Base-by-base conservation (phyloP, 768 basidiomycete genomes). In the Tephrocybe sp. region DNA sequence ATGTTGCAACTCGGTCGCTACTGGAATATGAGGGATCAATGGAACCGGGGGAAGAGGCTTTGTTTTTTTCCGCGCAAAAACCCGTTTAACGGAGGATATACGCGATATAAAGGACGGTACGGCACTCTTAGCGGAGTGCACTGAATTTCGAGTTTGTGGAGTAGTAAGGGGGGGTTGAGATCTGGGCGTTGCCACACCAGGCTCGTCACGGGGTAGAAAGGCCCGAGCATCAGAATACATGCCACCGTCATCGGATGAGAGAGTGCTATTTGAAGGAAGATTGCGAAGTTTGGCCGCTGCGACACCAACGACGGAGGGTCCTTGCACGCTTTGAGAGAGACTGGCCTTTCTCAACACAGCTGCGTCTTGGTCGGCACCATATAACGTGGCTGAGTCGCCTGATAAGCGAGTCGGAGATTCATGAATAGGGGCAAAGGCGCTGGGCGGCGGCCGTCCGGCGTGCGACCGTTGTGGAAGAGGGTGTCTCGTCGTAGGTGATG, bases 11-110 rank as follows among this genome's bases (percentile, higher is more conserved):
- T 78, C 77, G 11, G 61, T 60, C 2, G 70, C 63, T 27, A 80
- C 56, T 7, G 78, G 64, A 16, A 76, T 73, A 39, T 75, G 64
- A 2, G 80, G 75, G 12, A 80, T 71, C 16, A 64, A 67, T 13
- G 84, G 84, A 21, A 86, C 71, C 1, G 81, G 83, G 6, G 84
- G 83, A 13, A 86, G 64, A 3, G 82, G 81, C 59, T 84, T 84
- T 21, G 60, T 54, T 50, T 64, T 75, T 49, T 72, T 68, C 77
- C 78, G 74, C 26, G 63, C 52, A 42, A 77, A 57, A 30, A 69
- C 59, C 25, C 67, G 69, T 28, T 62, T 61, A 30, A 75, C 49
- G 6, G 74, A 69, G 5, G 80, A 77, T 44, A 79, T 59, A 22
- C 70, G 66, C 22, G 80, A 80, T 15, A 83, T 69, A 54, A 82